Evolutionary conservation across 805 yeast species (phyloP).

Genomic region (Aciculoconidium aculeatum): DNA sequence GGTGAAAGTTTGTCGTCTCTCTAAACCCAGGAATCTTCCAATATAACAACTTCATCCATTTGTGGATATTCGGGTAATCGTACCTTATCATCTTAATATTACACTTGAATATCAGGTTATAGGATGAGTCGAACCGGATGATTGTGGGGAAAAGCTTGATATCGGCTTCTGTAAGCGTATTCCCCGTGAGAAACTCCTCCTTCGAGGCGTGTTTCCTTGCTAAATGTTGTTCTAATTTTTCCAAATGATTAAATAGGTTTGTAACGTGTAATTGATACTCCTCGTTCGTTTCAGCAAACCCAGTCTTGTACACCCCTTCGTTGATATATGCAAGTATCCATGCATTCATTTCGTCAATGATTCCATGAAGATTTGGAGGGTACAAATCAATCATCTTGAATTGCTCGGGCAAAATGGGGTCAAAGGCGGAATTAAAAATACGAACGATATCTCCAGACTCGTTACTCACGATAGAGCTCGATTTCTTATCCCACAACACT

Average conservation of each 20-base stretch:
- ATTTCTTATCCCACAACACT: constrained; percentile 84
- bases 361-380: constrained; percentile 46
- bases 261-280: constrained; percentile 67
- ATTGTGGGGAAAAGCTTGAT: constrained; percentile 82
- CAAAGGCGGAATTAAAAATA: constrained; percentile 72
- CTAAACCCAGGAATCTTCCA: constrained; percentile 72
- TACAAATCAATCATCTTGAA: constrained; percentile 52
- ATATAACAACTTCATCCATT: constrained; percentile 78
- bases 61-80: constrained; percentile 72
- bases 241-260: constrained; percentile 60
- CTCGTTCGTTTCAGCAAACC: constrained; percentile 81
- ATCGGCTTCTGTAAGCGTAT: constrained; percentile 82
- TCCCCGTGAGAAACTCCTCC: constrained; percentile 47
- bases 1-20: constrained; percentile 79
- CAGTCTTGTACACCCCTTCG: constrained; percentile 90
- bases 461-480: constrained; percentile 79
- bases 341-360: constrained; percentile 72
- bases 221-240: constrained; percentile 61
- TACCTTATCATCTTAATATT: constrained; percentile 74
- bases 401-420: constrained; percentile 45
- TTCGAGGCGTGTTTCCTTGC: constrained; percentile 33
- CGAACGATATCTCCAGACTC: constrained; percentile 88
- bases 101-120: constrained; percentile 93
- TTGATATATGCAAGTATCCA: constrained; percentile 84
- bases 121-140: constrained; percentile 86